Conservation (phyloP, 2,329 filamentous ascomycete genomes). For the Colletotrichum musicola region DNA sequence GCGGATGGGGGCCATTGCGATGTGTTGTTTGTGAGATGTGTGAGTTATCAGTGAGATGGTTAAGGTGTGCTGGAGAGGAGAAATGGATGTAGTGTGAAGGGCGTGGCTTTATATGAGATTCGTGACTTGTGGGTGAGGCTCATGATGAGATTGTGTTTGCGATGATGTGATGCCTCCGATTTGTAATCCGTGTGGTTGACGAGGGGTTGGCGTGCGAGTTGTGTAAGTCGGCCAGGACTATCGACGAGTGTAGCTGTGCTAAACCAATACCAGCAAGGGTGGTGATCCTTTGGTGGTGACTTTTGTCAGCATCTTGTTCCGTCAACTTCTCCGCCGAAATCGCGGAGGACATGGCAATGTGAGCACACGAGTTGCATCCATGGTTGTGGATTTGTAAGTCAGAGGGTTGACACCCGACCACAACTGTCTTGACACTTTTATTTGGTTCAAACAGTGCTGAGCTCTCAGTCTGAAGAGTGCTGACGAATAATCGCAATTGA, state of each 20-base stretch:
- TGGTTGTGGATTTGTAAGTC: no score
- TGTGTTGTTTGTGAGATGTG: no score
- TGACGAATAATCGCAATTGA: no score
- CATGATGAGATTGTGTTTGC: neutral
- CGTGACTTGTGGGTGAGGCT: neutral
- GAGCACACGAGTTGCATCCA: no score
- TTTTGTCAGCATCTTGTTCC: neutral
- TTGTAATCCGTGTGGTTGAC: neutral
- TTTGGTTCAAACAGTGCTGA: no score
- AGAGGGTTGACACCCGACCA: no score
- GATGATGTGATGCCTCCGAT: neutral
- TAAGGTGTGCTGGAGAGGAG: neutral
- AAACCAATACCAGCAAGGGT: neutral
- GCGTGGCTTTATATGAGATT: neutral
- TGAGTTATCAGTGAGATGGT: neutral
- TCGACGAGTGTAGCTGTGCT: neutral
- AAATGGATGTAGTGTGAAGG: neutral
- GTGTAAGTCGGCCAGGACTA: neutral
- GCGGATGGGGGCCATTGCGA: conserved; percentile 55
- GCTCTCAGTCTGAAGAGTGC: no score
- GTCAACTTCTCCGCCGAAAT: no score
- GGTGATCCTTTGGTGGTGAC: neutral
- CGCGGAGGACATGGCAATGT: no score
- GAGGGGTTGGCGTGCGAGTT: neutral
- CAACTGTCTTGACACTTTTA: no score